Conservation (phyloP, 2,329 filamentous ascomycete species). For the Monosporascus cannonballus region DNA sequence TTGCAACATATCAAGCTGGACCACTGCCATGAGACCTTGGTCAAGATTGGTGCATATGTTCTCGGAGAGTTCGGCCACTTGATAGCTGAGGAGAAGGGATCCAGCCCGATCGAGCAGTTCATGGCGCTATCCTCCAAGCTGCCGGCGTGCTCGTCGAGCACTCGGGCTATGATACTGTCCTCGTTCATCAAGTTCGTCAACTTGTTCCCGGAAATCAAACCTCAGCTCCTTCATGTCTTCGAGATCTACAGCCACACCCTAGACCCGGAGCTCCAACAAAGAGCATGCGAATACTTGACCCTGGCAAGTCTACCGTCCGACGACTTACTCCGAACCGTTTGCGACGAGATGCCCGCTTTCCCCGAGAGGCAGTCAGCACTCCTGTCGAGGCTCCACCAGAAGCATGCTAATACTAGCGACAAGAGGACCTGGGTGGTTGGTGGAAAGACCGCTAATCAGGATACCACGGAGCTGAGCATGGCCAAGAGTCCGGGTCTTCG, state of each 20-base stretch:
- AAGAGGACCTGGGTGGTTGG: conserved; percentile 98
- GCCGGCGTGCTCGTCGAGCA: conserved; percentile 79
- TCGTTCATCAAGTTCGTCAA: conserved; percentile 98
- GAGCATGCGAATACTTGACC: conserved; percentile 90
- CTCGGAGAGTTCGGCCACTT: conserved; percentile 95
- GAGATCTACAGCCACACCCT: conserved; percentile 88
- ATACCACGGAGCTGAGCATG: conserved; percentile 72
- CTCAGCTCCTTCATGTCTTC: conserved; percentile 86
- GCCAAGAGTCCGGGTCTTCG: conserved; percentile 78
- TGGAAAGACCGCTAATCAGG: conserved; percentile 86
- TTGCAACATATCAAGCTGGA: conserved; percentile 88
- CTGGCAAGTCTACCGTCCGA: conserved; percentile 82
- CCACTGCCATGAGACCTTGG: conserved; percentile 91
- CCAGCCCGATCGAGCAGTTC: conserved; percentile 96
- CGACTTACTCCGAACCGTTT: conserved; percentile 85
- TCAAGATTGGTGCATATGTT: conserved; percentile 96
- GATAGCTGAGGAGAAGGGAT: conserved; percentile 85
- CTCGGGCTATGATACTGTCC: conserved; percentile 88
- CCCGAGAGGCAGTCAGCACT: conserved; percentile 90
- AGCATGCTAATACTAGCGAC: conserved; percentile 86
- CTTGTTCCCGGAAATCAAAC: conserved; percentile 96
- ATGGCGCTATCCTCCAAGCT: conserved; percentile 88
- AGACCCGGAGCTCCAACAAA: conserved; percentile 91
- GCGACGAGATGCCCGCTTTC: conserved; percentile 98
- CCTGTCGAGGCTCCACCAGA: conserved; percentile 87